phyloP scores from a whole-genome alignment of 148 eudicot genomes.

The Rheum nobile region DNA sequence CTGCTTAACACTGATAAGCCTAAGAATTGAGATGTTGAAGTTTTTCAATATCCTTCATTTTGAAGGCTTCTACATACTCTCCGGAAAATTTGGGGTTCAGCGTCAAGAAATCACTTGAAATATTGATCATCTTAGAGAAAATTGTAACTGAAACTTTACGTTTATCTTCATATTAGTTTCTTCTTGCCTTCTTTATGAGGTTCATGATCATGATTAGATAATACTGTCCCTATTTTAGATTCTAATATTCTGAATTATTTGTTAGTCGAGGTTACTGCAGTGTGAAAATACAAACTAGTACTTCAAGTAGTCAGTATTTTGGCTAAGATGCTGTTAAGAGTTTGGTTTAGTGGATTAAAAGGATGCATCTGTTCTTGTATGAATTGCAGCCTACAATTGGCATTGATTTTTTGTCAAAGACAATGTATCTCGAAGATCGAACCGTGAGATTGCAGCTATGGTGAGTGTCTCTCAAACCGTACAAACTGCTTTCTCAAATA shows the following conservation, averaged over 20 bases:
- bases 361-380: slow-evolving; percentile 2
- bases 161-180: background rate
- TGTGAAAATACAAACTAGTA: background rate
- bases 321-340: background rate
- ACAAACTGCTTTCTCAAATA: background rate
- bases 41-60: background rate
- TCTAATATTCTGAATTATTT: background rate
- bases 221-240: background rate
- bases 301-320: background rate
- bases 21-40: background rate
- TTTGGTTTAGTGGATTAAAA: background rate
- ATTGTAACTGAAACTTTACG: background rate
- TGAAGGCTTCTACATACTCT: background rate
- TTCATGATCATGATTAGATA: background rate
- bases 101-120: background rate
- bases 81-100: background rate
- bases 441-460: slow-evolving; percentile 76
- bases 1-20: background rate
- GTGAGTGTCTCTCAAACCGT: slow-evolving; percentile 15
- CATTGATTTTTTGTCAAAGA: slow-evolving; percentile 70
- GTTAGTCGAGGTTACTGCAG: background rate
- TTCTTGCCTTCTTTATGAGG: background rate
- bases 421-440: slow-evolving; percentile 82
- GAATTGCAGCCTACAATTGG: slow-evolving; percentile 60
- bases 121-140: background rate